Base-by-base conservation (phyloP, 495 filamentous ascomycete species). In the Tetracladium setigerum region DNA sequence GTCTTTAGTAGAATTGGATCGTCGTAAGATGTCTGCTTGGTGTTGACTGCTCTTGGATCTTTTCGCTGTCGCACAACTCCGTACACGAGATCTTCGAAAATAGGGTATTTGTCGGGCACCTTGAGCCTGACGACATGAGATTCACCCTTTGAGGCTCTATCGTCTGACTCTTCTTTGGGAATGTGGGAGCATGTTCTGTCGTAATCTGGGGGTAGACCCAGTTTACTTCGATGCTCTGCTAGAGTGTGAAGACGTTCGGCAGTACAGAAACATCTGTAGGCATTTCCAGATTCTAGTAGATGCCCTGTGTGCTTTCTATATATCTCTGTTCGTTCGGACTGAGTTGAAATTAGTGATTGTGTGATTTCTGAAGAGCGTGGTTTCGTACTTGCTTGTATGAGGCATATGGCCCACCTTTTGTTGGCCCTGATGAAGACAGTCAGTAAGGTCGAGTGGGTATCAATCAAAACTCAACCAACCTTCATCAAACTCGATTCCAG, bases 211-310 rank as follows among this genome's bases (percentile, higher is more conserved):
- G 81, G 67, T 5, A 81, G 62, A 16, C 84, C 84, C 1, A 73
- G 62, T 37, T 72, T 62, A 39, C 73, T 77, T 41, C 79, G 73
- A 40, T 79, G 66, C 45, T 69, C 64, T 12, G 84, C 84, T 45
- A 84, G 71, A 7, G 70, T 55, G 40, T 83, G 71, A 12, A 95
- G 72, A 11, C 84, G 76, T 48, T 87, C 77, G 0, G 82, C 65
- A 12, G 83, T 76, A 65, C 92, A 98, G 66, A 97, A 98, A 65
- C 92, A 98, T 44, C 89, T 78, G 67, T 96, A 98, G 5, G 87
- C 92, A 53, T 83, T 74, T 33, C 82, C 86, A 19, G 74, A 69
- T 5, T 73, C 50, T 30, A 96, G 65, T 19, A 98, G 69, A n/a
- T 77, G 66, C 10, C 84, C 58, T 31, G 83, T 84, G 57, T 94